Percentiles rank a stretch among this genome's conserved stretches.
Evolutionary conservation across 345 rosid genomes (phyloP).

Genomic region (Anacardium occidentale): DNA sequence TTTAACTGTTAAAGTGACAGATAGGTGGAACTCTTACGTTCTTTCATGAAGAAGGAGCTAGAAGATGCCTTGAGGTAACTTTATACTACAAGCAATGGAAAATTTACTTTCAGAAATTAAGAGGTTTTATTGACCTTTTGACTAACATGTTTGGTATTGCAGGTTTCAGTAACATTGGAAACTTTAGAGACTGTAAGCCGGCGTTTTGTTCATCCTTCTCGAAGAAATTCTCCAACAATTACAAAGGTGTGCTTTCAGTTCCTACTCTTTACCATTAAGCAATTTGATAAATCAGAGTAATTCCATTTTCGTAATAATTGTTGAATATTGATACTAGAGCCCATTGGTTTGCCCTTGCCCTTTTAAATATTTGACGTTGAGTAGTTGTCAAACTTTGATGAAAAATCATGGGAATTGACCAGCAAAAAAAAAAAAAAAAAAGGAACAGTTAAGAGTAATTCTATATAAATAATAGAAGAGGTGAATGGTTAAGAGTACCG

Average conservation of each 20-base stretch:
- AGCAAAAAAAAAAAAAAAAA: background rate
- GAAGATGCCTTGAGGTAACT: constrained; percentile 93
- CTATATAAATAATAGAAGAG: background rate
- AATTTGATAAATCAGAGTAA: constrained; percentile 3
- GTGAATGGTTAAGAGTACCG: background rate
- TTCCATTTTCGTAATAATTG: constrained; percentile 1
- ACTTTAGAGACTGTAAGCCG: constrained; percentile 76
- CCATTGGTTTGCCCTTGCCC: background rate
- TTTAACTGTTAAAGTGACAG: constrained; percentile 39
- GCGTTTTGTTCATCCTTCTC: constrained; percentile 76
- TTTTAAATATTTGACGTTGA: no score
- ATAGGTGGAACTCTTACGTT: constrained; percentile 96
- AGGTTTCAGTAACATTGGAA: constrained; percentile 83
- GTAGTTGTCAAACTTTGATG: background rate
- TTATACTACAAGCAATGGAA: constrained; percentile 8
- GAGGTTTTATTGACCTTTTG: constrained; percentile 8
- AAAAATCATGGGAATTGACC: background rate
- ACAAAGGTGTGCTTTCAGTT: constrained; percentile 52
- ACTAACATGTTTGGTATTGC: constrained; percentile 25
- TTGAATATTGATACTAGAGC: background rate
- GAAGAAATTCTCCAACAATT: constrained; percentile 77
- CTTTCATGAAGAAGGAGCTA: constrained; percentile 82
- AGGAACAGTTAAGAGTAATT: background rate
- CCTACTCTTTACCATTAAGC: background rate
- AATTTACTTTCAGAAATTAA: constrained; percentile 4